Percentiles rank a stretch among this genome's conserved stretches.
These are phyloP conservation scores for Melastoma candidum DNA, from an alignment of 441 rosid species.

Conservation along the genomic window DNA sequence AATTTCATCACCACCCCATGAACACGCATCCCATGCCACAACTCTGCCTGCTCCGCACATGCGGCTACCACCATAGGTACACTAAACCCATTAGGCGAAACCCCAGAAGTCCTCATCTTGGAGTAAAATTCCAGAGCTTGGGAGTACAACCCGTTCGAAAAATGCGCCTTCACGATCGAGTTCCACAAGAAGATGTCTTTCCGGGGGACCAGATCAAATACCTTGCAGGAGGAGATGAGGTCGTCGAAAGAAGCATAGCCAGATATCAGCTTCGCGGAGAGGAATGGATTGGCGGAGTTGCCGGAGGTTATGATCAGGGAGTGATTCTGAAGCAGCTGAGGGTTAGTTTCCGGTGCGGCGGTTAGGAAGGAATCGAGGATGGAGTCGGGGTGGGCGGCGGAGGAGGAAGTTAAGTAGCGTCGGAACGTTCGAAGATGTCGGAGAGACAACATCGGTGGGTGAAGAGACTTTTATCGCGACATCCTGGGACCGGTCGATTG, in stretches of 20 bases:
- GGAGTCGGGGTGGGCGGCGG: conserved; percentile 14
- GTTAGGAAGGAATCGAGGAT: conserved; percentile 22
- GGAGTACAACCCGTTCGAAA: conserved; percentile 34
- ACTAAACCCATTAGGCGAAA: too few species aligned
- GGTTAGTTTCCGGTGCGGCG: conserved; percentile 11
- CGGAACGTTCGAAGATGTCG: too few species aligned
- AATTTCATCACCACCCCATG: too few species aligned
- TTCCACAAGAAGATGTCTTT: conserved; percentile 58
- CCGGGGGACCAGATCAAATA: conserved; percentile 24
- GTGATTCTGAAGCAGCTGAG: conserved; percentile 27
- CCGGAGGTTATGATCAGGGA: conserved; percentile 39
- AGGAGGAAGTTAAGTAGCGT: too few species aligned
- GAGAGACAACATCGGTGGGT: too few species aligned
- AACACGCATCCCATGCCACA: too few species aligned
- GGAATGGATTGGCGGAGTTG: conserved; percentile 34
- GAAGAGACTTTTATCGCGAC: too few species aligned
- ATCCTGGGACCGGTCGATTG: too few species aligned
- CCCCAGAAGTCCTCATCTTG: conserved; percentile 18
- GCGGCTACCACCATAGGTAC: too few species aligned
- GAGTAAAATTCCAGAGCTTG: conserved; percentile 30
- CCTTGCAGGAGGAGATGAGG: conserved; percentile 23
- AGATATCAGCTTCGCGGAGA: conserved; percentile 54
- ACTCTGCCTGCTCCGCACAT: too few species aligned
- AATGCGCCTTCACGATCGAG: conserved; percentile 47
- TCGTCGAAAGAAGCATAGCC: conserved; percentile 29